phyloP scores from a whole-genome alignment of 2,329 filamentous ascomycete species.

The Venturia effusa region DNA sequence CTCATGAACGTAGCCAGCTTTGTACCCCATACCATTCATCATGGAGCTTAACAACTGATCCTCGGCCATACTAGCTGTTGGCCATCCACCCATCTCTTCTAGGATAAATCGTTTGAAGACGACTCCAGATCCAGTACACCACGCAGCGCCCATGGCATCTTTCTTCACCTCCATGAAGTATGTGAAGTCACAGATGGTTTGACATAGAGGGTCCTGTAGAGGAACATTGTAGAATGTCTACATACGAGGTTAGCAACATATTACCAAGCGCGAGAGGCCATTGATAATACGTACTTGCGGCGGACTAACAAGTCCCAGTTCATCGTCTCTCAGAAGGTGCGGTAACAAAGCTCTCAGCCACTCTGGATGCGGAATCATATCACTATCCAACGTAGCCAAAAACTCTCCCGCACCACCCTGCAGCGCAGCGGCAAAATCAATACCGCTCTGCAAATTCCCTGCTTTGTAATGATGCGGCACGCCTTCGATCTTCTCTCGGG shows the following conservation, averaged over 20 bases:
- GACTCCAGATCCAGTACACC: conserved; percentile 25
- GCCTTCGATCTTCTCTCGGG: conserved; percentile 31
- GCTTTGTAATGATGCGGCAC: conserved; percentile 8
- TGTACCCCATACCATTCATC: conserved; percentile 20
- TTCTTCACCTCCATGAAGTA: conserved; percentile 15
- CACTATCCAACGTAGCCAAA: conserved; percentile 24
- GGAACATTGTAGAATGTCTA: conserved; percentile 5
- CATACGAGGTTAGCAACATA: not conserved
- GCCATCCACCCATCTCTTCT: conserved; percentile 22
- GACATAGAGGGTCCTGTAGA: not conserved
- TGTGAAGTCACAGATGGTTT: not conserved
- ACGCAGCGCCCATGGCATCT: conserved; percentile 18
- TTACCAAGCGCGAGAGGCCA: not conserved
- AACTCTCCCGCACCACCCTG: conserved; percentile 14
- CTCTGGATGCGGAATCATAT: conserved; percentile 25
- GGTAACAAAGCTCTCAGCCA: conserved; percentile 24
- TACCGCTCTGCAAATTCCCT: conserved; percentile 10
- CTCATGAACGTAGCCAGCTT: conserved; percentile 41
- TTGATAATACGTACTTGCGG: not conserved
- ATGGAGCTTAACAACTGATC: conserved; percentile 25
- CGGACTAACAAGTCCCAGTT: not conserved
- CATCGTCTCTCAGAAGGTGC: not conserved
- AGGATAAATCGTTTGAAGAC: conserved; percentile 23
- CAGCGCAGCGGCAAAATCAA: not conserved
- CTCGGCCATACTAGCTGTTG: conserved; percentile 24